These are phyloP conservation scores for Piper betle DNA, from an alignment of 164 flowering plant genomes.

Conservation along the genomic window DNA sequence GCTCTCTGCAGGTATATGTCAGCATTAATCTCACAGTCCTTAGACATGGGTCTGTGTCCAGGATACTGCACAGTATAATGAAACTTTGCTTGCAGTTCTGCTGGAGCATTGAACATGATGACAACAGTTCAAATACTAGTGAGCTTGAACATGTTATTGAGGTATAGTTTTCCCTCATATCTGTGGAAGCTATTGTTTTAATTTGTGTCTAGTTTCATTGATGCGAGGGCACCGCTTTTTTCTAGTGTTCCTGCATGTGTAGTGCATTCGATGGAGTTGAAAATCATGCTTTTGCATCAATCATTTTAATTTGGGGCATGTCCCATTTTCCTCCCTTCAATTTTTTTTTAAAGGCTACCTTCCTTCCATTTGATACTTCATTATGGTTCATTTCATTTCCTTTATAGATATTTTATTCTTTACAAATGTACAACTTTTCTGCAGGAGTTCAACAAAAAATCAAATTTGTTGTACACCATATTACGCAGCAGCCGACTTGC, in stretches of 20 bases:
- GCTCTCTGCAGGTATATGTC: conserved; percentile 65
- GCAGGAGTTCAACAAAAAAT: conserved; percentile 98
- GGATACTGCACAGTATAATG: conserved; percentile 92
- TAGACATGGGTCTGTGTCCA: conserved; percentile 97
- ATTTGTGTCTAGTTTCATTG: neutral
- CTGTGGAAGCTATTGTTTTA: neutral
- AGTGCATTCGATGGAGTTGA: too few relatives aligned
- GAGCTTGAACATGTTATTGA: conserved; percentile 79
- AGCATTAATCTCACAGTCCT: conserved; percentile 93
- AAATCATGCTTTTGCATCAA: too few relatives aligned
- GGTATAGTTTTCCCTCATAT: conserved; percentile 33
- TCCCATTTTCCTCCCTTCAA: too few relatives aligned
- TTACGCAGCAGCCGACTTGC: conserved; percentile 91
- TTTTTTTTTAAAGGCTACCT: neutral
- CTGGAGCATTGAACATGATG: conserved; percentile 79
- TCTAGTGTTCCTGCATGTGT: too few relatives aligned
- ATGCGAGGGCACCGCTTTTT: neutral
- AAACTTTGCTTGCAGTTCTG: conserved; percentile 91
- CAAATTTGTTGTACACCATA: conserved; percentile 93
- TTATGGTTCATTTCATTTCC: too few relatives aligned
- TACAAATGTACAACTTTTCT: neutral
- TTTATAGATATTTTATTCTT: too few relatives aligned
- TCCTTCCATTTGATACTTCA: neutral
- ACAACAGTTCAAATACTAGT: conserved; percentile 39
- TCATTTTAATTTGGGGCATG: too few relatives aligned